These are phyloP conservation scores for Ramaria sp. DNA, from an alignment of 768 basidiomycete species.

Conservation along the genomic window DNA sequence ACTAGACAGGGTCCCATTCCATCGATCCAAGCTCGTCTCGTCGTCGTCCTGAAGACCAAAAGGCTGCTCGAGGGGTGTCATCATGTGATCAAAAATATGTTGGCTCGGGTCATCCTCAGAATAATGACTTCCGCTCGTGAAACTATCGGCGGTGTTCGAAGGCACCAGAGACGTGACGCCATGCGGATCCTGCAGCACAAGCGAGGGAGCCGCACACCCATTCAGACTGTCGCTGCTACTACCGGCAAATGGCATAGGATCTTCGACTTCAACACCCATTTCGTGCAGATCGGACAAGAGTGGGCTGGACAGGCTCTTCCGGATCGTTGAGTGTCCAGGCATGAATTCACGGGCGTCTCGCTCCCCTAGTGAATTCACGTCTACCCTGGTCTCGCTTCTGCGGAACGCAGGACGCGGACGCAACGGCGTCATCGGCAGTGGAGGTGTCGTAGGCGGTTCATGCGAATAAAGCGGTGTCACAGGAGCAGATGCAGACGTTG, in stretches of 20 bases:
- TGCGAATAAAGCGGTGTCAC: background rate
- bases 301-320: conserved; percentile 7
- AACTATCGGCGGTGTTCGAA: conserved; percentile 6
- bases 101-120: background rate
- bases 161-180: conserved; percentile 4
- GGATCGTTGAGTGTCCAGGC: conserved; percentile 6
- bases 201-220: conserved; percentile 3
- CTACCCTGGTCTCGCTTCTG: background rate
- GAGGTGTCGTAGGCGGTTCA: background rate
- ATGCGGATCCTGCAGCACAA: conserved; percentile 5
- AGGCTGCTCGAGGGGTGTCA: background rate
- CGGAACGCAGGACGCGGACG: background rate
- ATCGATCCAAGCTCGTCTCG: conserved; percentile 1
- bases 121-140: background rate
- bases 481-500: background rate
- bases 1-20: background rate
- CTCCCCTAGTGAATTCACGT: background rate
- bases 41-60: background rate
- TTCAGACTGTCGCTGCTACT: background rate
- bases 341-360: background rate
- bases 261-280: conserved; percentile 6
- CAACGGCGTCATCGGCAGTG: background rate
- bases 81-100: background rate
- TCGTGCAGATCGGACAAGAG: conserved; percentile 9
- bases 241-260: background rate